A percentile compares a stretch with the other conserved stretches of the same genome.
Conservation (phyloP, 257 asterid genomes). For the Fraxinus cuspidata region DNA sequence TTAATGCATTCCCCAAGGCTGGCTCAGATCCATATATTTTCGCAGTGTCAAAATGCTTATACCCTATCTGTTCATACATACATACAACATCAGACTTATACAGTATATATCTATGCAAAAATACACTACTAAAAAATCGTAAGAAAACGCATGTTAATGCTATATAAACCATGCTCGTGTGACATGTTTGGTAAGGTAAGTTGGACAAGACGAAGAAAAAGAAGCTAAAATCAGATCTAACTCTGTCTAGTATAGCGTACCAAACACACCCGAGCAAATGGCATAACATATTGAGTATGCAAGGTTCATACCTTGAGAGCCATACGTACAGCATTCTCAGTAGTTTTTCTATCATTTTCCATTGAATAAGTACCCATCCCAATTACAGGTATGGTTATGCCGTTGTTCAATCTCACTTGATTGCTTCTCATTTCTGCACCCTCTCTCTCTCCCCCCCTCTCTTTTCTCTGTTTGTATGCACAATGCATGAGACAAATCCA, state of each 20-base stretch:
- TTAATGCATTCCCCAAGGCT: conserved; percentile 67
- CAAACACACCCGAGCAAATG: neutral
- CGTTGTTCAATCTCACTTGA: conserved; percentile 68
- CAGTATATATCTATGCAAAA: neutral
- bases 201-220: neutral
- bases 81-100: neutral
- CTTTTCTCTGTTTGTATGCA: neutral
- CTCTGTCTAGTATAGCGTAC: neutral
- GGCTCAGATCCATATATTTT: conserved; percentile 77
- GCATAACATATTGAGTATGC: too few relatives aligned
- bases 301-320: conserved; percentile 63
- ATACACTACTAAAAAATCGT: neutral
- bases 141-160: neutral
- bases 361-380: conserved; percentile 79
- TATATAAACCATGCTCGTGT: neutral
- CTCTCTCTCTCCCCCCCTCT: neutral
- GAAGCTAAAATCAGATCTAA: too few relatives aligned
- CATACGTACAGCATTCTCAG: conserved; percentile 57
- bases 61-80: conserved; percentile 58
- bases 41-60: conserved; percentile 85
- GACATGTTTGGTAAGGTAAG: neutral
- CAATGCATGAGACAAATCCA: conserved; percentile 35
- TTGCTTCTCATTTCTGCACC: conserved; percentile 45
- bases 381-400: conserved; percentile 56
- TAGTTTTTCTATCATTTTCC: conserved; percentile 55